Evolutionary conservation across 768 basidiomycete species (phyloP).

Genomic region (Suillus weaverae): DNA sequence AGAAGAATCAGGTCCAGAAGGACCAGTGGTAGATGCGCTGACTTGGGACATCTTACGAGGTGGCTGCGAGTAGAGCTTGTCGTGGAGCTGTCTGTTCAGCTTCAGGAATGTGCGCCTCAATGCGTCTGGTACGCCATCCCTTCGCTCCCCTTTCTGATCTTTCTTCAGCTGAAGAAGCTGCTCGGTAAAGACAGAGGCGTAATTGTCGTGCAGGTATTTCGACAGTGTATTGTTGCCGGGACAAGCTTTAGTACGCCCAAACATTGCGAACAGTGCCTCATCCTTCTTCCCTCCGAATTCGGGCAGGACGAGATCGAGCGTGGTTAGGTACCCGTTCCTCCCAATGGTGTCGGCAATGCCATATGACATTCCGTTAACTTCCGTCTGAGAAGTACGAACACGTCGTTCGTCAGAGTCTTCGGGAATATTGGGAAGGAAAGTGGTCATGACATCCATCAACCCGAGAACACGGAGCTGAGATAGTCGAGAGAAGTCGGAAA

Average conservation of each 20-base stretch:
- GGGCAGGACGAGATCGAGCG: constrained; percentile 91
- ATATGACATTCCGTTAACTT: constrained; percentile 90
- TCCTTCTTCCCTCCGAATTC: constrained; percentile 74
- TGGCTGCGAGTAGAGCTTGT: constrained; percentile 50
- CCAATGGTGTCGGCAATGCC: constrained; percentile 95
- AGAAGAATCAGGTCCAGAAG: constrained; percentile 43
- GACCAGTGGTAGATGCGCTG: constrained; percentile 43
- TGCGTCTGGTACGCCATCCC: constrained; percentile 69
- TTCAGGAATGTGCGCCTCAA: constrained; percentile 84
- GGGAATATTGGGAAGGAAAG: constrained; percentile 63
- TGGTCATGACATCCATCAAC: constrained; percentile 92
- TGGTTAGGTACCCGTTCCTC: constrained; percentile 71
- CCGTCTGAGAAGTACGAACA: constrained; percentile 86
- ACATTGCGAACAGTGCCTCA: constrained; percentile 95
- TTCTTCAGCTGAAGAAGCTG: constrained; percentile 55
- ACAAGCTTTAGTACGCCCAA: constrained; percentile 69
- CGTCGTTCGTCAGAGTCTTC: constrained; percentile 88
- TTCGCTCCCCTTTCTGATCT: constrained; percentile 34
- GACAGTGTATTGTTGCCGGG: constrained; percentile 67
- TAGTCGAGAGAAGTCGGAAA: constrained; percentile 89
- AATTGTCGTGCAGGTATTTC: constrained; percentile 83
- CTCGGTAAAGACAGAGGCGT: constrained; percentile 57
- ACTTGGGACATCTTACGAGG: constrained; percentile 75
- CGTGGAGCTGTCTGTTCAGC: constrained; percentile 81
- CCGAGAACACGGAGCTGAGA: constrained; percentile 84